Evolutionary conservation across 495 filamentous ascomycete species (phyloP), one percentile per base, ranked within the genome.

Genomic region (Trichoderma asperelloides): DNA sequence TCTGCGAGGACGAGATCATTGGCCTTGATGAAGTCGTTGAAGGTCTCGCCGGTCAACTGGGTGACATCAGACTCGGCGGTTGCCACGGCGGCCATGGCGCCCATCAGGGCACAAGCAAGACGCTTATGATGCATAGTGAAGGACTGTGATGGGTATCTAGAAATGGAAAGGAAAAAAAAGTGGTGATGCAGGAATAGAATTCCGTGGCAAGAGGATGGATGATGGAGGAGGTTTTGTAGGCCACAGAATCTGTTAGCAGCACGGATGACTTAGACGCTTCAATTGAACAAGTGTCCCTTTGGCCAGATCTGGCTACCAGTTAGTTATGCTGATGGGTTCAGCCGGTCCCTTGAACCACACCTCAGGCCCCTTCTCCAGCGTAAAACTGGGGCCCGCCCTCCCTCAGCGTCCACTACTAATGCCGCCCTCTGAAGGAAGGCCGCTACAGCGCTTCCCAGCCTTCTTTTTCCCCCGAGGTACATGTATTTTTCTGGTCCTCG

Each of bases 1-100:
- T 92, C 89, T 72, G 89, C 89, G 64, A 92, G 85, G 40, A 91
- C 89, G 66, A 98, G 84, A 71, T 90, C 87, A 75, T 98, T 87
- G 68, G 89, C 84, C 71, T 88, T 91, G 69, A 99, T 79, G 79
- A 97, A 99, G 63, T 85, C 83, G 60, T 88, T 79, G 73, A 98
- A 98, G 55, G 85, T 93, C 71, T 95, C 92, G 77, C 86, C 89
- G 76, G 87, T 94, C 67, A 99, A 80, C 41, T 91, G 85, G 69
- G 88, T 80, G 51, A 98, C 95, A 75, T 98, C 91, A 39, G 91
- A 94, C 40, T 83, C 82, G 15, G 82, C 83, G 41, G 81, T 79
- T 66, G 81, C 80, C 37, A 85, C 83, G 25, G 84, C 78, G 55
- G 90, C 89, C 27, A 49, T 2, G 66, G 88, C 88, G 67, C 84